phyloP scores from a whole-genome alignment of 2,329 filamentous ascomycete species.

The Conoideocrella luteorostrata region DNA sequence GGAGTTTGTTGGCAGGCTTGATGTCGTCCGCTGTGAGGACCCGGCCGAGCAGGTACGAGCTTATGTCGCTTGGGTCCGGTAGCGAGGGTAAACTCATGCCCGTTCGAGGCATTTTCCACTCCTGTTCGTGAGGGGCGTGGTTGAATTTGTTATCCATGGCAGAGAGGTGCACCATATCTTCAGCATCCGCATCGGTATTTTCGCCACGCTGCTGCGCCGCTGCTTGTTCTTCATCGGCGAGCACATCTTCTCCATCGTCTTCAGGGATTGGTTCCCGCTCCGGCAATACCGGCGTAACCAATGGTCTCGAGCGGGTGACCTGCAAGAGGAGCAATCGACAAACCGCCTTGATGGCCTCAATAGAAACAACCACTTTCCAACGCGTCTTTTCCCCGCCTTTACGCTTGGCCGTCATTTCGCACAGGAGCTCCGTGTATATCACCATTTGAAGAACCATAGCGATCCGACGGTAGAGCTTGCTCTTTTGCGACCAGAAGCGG shows the following conservation, averaged over 20 bases:
- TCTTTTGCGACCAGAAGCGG: constrained; percentile 57
- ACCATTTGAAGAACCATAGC: constrained; percentile 82
- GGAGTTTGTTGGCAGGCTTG: constrained; percentile 78
- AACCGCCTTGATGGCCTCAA: constrained; percentile 81
- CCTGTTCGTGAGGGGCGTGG: constrained; percentile 42
- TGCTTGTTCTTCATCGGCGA: constrained; percentile 34
- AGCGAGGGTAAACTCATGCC: constrained; percentile 78
- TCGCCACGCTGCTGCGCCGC: constrained; percentile 28
- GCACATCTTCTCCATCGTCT: constrained; percentile 37
- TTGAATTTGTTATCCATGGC: constrained; percentile 11
- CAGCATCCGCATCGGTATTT: constrained; percentile 32
- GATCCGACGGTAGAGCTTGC: constrained; percentile 68
- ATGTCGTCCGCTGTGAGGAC: constrained; percentile 95
- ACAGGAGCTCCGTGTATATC: constrained; percentile 90
- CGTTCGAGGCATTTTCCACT: constrained; percentile 93
- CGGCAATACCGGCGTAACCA: constrained; percentile 78
- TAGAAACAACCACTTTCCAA: constrained; percentile 79
- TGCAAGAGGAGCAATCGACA: constrained; percentile 75
- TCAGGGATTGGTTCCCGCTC: constrained; percentile 73
- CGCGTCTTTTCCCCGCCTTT: constrained; percentile 70
- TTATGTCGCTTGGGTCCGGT: constrained; percentile 75
- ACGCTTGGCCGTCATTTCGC: constrained; percentile 93
- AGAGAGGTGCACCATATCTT: constrained; percentile 34
- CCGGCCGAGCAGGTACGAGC: constrained; percentile 78
- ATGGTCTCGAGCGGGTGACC: constrained; percentile 73